Evolutionary conservation across 257 asterid genomes (phyloP), one percentile per base, ranked within the genome.

Genomic region (Solanum ahanhuiri): DNA sequence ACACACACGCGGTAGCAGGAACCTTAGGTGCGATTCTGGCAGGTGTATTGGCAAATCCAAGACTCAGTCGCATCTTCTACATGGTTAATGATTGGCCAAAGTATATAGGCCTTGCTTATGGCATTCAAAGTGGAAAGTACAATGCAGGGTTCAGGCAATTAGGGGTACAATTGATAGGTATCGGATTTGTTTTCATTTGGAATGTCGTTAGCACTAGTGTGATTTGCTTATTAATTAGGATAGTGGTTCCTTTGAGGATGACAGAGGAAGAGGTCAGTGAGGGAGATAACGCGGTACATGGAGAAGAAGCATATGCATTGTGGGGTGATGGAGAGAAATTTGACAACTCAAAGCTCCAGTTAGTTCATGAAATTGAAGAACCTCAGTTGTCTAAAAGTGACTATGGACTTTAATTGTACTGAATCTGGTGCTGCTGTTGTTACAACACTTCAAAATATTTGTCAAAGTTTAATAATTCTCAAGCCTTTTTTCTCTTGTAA

Each of bases 1-100:
- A 95, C 93, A 95, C 98, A 23, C 98, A 95, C 63, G 95, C 95
- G 0, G 92, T 95, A 9, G 98, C 98, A 1, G 98, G 98, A 2
- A 87, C 93, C 76, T 90, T 95, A 20, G 98, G 98, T 28, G 98
- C 97, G 33, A 87, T 92, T 1, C 93, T 93, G 14, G 90, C 96
- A 6, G 97, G 98, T 12, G 67, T 95, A 22, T 94, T 95, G 48
- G 96, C 98, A 7, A 88, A 95, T 81, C 95, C 98, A 0, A 90
- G 60, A 14, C 94, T 93, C 54, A 67, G 93, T 89, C 82, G 90
- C 30, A 89, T 92, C 54, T 93, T 90, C 90, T 93, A 92, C 90
- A 7, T 86, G 83, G 88, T 82, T 22, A 57, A 60, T 2, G 28
- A 84, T 1, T 91, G 90, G 93, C 71, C 81, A 18, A 92, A 84